Conservation (phyloP, 495 filamentous ascomycete genomes). For the Penicillium cosmopolitanum region DNA sequence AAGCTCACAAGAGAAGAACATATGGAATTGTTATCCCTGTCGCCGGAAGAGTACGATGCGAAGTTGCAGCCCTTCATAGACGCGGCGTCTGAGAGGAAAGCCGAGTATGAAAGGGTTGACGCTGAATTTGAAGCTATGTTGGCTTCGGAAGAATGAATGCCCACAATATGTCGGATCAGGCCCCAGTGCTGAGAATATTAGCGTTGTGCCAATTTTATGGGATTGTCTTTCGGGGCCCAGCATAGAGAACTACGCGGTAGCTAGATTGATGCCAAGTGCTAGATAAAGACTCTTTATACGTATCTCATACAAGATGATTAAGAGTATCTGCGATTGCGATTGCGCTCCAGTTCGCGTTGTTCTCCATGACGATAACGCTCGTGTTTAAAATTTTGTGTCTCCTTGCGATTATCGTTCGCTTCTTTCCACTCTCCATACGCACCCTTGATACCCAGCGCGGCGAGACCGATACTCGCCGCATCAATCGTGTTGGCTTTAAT, state of each 20-base stretch:
- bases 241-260: background rate
- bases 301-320: background rate
- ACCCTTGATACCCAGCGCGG: constrained; percentile 83
- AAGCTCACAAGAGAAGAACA: too few relatives aligned
- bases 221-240: background rate
- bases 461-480: constrained; percentile 78
- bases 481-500: constrained; percentile 76
- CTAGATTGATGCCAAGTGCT: background rate
- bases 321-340: constrained; percentile 6
- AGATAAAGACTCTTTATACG: background rate
- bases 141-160: too few relatives aligned
- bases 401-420: constrained; percentile 62
- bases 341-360: constrained; percentile 9
- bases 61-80: too few relatives aligned
- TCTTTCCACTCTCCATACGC: constrained; percentile 77
- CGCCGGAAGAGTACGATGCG: too few relatives aligned
- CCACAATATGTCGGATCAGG: too few relatives aligned
- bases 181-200: too few relatives aligned
- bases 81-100: too few relatives aligned
- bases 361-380: constrained; percentile 32
- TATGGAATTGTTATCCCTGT: too few relatives aligned
- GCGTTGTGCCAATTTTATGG: background rate
- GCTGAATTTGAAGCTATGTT: too few relatives aligned
- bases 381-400: constrained; percentile 54
- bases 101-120: too few relatives aligned